A percentile compares a stretch with the other conserved stretches of the same genome.
These are phyloP conservation scores for Coemansia sp. DNA, from an alignment of 192 early-diverging fungal species.

Conservation along the genomic window DNA sequence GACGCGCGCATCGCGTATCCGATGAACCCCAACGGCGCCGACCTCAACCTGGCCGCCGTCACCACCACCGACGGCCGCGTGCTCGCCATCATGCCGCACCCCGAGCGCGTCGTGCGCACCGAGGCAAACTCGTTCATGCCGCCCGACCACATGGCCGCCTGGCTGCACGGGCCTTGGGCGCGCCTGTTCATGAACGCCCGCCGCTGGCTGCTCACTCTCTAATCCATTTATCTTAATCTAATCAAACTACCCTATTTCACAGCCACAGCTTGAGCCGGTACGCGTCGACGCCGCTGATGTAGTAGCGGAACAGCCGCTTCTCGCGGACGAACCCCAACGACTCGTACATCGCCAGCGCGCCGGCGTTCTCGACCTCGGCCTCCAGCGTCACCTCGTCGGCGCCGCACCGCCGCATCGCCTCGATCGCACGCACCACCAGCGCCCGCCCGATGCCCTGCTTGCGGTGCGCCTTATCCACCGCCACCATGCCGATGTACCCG, in stretches of 20 bases:
- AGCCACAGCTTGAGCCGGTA: slow-evolving; percentile 73
- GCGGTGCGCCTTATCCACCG: slow-evolving; percentile 77
- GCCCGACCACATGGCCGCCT: slow-evolving; percentile 16
- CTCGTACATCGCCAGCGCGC: slow-evolving; percentile 84
- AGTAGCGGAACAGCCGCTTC: slow-evolving; percentile 88
- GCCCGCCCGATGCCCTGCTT: slow-evolving; percentile 74
- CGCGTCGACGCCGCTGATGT: slow-evolving; percentile 91
- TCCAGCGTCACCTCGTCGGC: slow-evolving; percentile 88
- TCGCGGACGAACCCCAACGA: slow-evolving; percentile 90
- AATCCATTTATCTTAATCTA: slow-evolving; percentile 12
- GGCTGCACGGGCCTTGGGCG: slow-evolving; percentile 78
- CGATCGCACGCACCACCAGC: slow-evolving; percentile 70
- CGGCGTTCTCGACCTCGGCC: slow-evolving; percentile 83
- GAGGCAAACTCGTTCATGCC: slow-evolving; percentile 90
- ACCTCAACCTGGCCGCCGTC: slow-evolving; percentile 83
- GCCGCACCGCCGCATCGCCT: slow-evolving; percentile 67
- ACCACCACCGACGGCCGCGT: slow-evolving; percentile 83
- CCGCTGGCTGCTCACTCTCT: slow-evolving; percentile 64
- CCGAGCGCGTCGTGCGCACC: slow-evolving; percentile 85
- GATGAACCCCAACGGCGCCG: slow-evolving; percentile 95
- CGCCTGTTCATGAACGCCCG: slow-evolving; percentile 93
- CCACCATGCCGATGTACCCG: slow-evolving; percentile 99
- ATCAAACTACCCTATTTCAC: background rate
- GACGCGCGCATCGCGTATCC: slow-evolving; percentile 82
- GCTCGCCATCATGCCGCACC: slow-evolving; percentile 97